These are phyloP conservation scores for Paracoccidioides brasiliensis DNA, from an alignment of 2,329 filamentous ascomycete genomes.

Conservation along the genomic window DNA sequence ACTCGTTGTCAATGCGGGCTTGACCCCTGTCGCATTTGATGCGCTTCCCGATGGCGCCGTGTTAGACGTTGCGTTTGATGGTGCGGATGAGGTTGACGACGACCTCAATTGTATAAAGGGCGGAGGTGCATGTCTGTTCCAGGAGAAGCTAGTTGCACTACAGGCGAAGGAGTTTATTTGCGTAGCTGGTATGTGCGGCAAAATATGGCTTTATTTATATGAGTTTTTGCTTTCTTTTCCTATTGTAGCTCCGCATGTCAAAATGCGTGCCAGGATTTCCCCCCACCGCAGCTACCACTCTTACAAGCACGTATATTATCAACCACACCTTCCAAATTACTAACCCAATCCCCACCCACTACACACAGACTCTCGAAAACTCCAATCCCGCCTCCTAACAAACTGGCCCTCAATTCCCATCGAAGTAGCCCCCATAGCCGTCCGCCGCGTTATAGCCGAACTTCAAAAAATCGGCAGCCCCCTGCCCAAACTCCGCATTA, in stretches of 20 bases:
- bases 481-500: constrained; percentile 57
- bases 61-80: constrained; percentile 88
- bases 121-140: constrained; percentile 91
- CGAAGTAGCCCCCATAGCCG: constrained; percentile 79
- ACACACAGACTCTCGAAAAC: constrained; percentile 71
- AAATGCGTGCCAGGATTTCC: no score
- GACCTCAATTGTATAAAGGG: constrained; percentile 96
- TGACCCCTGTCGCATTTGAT: constrained; percentile 66
- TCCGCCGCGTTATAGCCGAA: constrained; percentile 59
- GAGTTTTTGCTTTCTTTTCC: neutral
- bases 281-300: neutral
- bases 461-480: constrained; percentile 61
- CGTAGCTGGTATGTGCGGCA: constrained; percentile 53
- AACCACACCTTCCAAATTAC: neutral
- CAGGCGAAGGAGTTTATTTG: constrained; percentile 75
- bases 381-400: constrained; percentile 58
- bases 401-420: constrained; percentile 81
- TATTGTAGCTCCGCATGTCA: neutral
- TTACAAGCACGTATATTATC: neutral
- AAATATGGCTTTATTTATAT: neutral
- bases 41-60: constrained; percentile 50
- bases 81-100: constrained; percentile 90
- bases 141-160: constrained; percentile 89
- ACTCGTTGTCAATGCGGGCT: constrained; percentile 65
- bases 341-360: neutral